Base-by-base conservation (phyloP, 2,329 filamentous ascomycete species). In the Neonectria coccinea region DNA sequence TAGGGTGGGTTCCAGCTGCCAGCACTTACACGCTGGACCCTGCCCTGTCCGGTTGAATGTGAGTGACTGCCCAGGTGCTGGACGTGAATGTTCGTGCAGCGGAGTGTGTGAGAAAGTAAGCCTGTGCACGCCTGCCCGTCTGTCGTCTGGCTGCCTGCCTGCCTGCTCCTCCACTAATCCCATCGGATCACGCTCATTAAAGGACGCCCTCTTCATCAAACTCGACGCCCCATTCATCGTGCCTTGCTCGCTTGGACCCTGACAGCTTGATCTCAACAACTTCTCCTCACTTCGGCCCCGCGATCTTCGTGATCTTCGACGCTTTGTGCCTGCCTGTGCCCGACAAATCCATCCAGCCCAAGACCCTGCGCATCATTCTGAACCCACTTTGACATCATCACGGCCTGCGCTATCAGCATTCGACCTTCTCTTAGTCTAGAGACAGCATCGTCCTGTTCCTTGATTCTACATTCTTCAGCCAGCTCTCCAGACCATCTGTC, bases 141-240 rank as follows among this genome's bases (percentile, higher is more conserved):
- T 25, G 25, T 25, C 25, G 25, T 25, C 25, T 25, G 25, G 25
- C 25, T 25, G 55, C 36, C 55, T 63, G 50, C 44, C 41, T 51
- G 45, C 25, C 50, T 59, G 55, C 42, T 59, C 44, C 61, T 50
- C 56, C n/a, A 25, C 33, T 44, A 12, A 25, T n/a, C 52, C 42
- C 56, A 16, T 67, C 55, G 16, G 41, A 60, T 67, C 57, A 39
- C 61, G 36, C 53, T 52, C 56, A 56, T 67, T 64, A 67, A 69
- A 67, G 45, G 36, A 44, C 51, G 36, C 58, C 51, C 51, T 59
- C 45, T 20, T 67, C 57, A 64, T 59, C 60, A 60, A 61, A 59
- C 41, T n/a, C 50, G 50, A 39, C 47, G 39, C 55, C 48, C 22
- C n/a, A 55, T 25, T 25, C 29, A 29, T 65, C 59, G 48, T 67